These are phyloP conservation scores for Botrytis cinerea DNA, from an alignment of 2,329 filamentous ascomycete genomes.

Conservation along the genomic window DNA sequence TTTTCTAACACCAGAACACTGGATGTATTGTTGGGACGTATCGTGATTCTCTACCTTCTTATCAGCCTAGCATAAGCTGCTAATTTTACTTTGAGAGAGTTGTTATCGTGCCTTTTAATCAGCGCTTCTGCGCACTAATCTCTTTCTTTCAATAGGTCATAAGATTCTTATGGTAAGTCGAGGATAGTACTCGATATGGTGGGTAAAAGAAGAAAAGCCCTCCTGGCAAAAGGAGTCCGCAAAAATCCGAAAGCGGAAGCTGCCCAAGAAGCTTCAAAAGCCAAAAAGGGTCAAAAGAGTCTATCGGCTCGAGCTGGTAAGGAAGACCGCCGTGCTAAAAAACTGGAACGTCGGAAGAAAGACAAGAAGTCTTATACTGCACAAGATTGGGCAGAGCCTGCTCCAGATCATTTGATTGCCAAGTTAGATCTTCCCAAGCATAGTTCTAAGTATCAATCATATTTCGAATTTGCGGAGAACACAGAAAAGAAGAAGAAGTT, in stretches of 20 bases:
- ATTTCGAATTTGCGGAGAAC: slow-evolving; percentile 66
- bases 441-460: slow-evolving; percentile 58
- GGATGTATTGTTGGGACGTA: slow-evolving; percentile 12
- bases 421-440: slow-evolving; percentile 39
- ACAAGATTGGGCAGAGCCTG: slow-evolving; percentile 37
- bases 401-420: slow-evolving; percentile 40
- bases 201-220: slow-evolving; percentile 18
- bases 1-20: slow-evolving; percentile 1
- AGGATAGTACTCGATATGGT: slow-evolving; percentile 20
- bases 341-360: slow-evolving; percentile 36
- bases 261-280: background rate
- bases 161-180: slow-evolving; percentile 12
- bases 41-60: slow-evolving; percentile 19
- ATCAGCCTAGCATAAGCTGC: slow-evolving; percentile 16
- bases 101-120: slow-evolving; percentile 13
- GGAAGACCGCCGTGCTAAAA: slow-evolving; percentile 35
- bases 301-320: slow-evolving; percentile 26
- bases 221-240: slow-evolving; percentile 2
- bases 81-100: slow-evolving; percentile 18
- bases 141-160: slow-evolving; percentile 18
- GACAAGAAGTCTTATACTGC: slow-evolving; percentile 37
- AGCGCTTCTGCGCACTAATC: slow-evolving; percentile 30
- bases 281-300: slow-evolving; percentile 14
- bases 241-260: background rate
- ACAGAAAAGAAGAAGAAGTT: slow-evolving; percentile 65